Percentiles rank a stretch among this genome's conserved stretches.
These are phyloP conservation scores for Colletotrichum tofieldiae DNA, from an alignment of 2,329 filamentous ascomycete species.

Conservation along the genomic window DNA sequence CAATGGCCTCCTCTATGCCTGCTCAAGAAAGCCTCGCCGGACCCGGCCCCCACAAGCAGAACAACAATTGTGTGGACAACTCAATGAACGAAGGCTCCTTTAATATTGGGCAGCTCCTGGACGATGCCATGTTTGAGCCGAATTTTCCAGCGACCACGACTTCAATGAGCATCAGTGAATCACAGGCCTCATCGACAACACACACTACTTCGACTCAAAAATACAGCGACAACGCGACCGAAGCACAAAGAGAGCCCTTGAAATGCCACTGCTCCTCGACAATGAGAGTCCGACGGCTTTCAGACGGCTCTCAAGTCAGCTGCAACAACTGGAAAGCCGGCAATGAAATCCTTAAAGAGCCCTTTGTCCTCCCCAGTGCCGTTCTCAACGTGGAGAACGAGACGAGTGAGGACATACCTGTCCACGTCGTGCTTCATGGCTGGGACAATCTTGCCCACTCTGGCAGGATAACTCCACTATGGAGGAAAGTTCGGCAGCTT, in stretches of 20 bases:
- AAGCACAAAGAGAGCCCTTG: background rate
- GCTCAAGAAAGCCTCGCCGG: background rate
- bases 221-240: too few species aligned
- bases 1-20: background rate
- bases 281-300: slow-evolving; percentile 1
- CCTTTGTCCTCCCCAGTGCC: slow-evolving; percentile 31
- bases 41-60: background rate
- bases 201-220: background rate
- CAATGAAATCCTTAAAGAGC: slow-evolving; percentile 43
- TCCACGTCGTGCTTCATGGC: slow-evolving; percentile 48
- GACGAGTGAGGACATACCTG: slow-evolving; percentile 46
- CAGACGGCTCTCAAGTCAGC: slow-evolving; percentile 23
- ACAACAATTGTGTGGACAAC: background rate
- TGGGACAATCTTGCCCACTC: slow-evolving; percentile 48
- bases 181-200: background rate
- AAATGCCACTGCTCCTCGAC: background rate
- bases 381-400: slow-evolving; percentile 45
- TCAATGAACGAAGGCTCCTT: background rate
- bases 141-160: background rate
- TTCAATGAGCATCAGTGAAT: background rate
- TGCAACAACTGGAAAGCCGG: slow-evolving; percentile 48
- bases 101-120: slow-evolving; percentile 1
- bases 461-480: slow-evolving; percentile 48
- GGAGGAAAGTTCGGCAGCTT: slow-evolving; percentile 47
- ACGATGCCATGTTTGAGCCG: background rate